These are phyloP conservation scores for Boletus eberwhitei DNA, from an alignment of 768 basidiomycete species.

Conservation along the genomic window DNA sequence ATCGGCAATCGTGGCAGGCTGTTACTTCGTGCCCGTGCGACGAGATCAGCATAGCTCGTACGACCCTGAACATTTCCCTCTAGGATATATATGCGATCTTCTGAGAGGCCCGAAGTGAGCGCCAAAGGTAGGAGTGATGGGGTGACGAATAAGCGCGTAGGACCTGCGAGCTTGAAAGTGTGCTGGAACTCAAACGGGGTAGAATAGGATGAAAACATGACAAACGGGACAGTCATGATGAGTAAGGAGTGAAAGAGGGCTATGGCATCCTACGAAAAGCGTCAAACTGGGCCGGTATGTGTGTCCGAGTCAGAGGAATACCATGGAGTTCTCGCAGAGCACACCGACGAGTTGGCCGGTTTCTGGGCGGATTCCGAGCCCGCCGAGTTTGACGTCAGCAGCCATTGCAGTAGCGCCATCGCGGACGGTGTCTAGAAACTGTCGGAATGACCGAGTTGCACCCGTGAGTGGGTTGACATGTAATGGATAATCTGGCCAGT, in stretches of 20 bases:
- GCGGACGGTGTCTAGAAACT: conserved; percentile 50
- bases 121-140: conserved; percentile 43
- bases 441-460: conserved; percentile 40
- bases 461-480: conserved; percentile 57
- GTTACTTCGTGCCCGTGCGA: conserved; percentile 37
- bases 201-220: conserved; percentile 50
- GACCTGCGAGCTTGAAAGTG: conserved; percentile 43
- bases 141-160: conserved; percentile 54
- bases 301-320: conserved; percentile 22
- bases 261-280: conserved; percentile 47
- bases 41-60: conserved; percentile 43
- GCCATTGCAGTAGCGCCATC: conserved; percentile 58
- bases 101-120: conserved; percentile 34
- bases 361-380: conserved; percentile 48
- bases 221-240: conserved; percentile 48
- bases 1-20: conserved; percentile 41
- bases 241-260: conserved; percentile 49
- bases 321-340: conserved; percentile 66
- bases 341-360: conserved; percentile 64
- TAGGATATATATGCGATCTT: conserved; percentile 48
- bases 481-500: conserved; percentile 54
- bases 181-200: conserved; percentile 57
- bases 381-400: conserved; percentile 45
- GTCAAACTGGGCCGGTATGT: background rate
- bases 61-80: conserved; percentile 41